Evolutionary conservation across 257 asterid genomes (phyloP), one percentile per base, ranked within the genome.

Genomic region (Craterostigma plantagineum): DNA sequence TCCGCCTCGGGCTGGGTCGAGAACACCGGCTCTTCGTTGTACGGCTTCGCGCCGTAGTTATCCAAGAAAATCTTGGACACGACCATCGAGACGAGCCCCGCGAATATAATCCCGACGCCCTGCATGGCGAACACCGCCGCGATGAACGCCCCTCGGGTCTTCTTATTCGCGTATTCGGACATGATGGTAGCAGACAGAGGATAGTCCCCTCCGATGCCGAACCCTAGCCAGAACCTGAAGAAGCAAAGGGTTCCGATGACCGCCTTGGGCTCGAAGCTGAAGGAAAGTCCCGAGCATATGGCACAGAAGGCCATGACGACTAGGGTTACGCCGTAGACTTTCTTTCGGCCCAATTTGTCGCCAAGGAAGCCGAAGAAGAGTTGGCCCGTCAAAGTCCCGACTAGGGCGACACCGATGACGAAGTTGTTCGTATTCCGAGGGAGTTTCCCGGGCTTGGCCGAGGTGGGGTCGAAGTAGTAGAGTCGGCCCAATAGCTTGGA

Each of bases 81-180:
- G 49, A 49, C 53, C 73, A 72, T 68, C n/a, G 73, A 68, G 14
- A 69, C 78, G 11, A 61, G 37, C 18, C 73, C 63, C 52, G 78
- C 64, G 51, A 48, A 52, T 38, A 76, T 63, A 42, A 76, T 76
- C 42, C 87, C 87, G 43, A 69, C 72, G 10, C 81, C 87, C 60
- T 76, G 87, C 87, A 76, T 69, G 48, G 81, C 66, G 15, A 76
- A 72, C 23, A 76, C 81, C 0, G 77, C 81, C 0, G 78, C 81
- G 7, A 75, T 68, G 23, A 75, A 75, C 11, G 77, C 59, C 1
- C 86, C 81, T 0, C 81, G 67, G 0, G 75, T 75, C 35, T 38
- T 61, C 61, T 54, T 60, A 45, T 68, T 71, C 1, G 86, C 63
- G n/a, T 68, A 71, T 60, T 71, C 81, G 33, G 81, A 68, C 78